Base-by-base conservation (phyloP, 2,329 filamentous ascomycete genomes). In the Penicillium crustosum region DNA sequence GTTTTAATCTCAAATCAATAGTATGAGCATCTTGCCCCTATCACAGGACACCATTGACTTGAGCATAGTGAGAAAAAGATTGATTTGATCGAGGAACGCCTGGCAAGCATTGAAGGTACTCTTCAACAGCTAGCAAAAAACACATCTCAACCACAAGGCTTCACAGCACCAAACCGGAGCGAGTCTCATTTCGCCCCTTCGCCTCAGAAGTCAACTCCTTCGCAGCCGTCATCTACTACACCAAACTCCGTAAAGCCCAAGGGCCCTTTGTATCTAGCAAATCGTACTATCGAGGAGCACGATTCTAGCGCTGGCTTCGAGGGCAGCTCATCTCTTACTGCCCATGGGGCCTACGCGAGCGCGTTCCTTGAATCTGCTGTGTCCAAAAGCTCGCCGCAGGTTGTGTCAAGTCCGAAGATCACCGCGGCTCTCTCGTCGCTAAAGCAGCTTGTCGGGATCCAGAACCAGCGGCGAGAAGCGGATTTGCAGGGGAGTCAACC, bases 1-100 rank as follows among this genome's bases (percentile, higher is more conserved):
- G 73, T 78, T 1, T 60, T 77, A 31, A 75, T 78, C 45, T 78
- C 76, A 6, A 73, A 70, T 63, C 70, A 77, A 65, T 78, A 78
- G 75, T 77, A 69, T 48, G 74, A 21, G 1, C 8, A 45, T 53
- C 2, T 47, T 21, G 23, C 41, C 15, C 10, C 50, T 8, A 10
- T 27, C 7, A 45, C 4, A 21, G 17, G 23, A 12, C 17, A 25
- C 9, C 19, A 49, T 44, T 65, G 29, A 61, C 51, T 29, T 23
- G 5, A 23, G 1, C 29, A 17, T 45, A 82, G 79, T 68, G 81
- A 83, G 65, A 78, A 74, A 64, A 82, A 83, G 66, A 81, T 83
- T 49, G 81, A 83, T 59, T 66, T 78, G 13, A 82, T 83, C 50
- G 80, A 82, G 62, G 76, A 79, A 31, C 76, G 81, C 17, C 69